These are phyloP conservation scores for Diaporthe citrichinensis DNA, from an alignment of 2,329 filamentous ascomycete genomes.

Conservation along the genomic window DNA sequence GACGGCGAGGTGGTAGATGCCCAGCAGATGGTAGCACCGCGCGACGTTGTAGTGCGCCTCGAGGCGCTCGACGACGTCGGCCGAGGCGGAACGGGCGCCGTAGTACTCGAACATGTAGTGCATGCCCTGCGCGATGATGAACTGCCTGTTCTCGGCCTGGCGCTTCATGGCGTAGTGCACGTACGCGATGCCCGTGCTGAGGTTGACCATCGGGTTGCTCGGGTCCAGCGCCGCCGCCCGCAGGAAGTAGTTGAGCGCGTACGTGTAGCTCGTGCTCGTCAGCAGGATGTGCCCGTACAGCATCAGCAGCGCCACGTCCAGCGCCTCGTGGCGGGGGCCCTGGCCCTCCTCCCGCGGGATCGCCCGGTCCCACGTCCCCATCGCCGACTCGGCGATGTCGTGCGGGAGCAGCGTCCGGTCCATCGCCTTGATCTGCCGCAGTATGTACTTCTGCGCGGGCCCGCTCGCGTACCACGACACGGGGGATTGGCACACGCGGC, in stretches of 20 bases:
- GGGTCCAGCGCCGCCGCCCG: constrained; percentile 82
- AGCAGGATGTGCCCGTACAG: constrained; percentile 93
- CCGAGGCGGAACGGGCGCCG: constrained; percentile 62
- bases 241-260: constrained; percentile 86
- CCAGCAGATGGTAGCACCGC: constrained; percentile 81
- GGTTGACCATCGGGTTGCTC: constrained; percentile 81
- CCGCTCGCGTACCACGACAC: constrained; percentile 84
- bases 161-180: constrained; percentile 91
- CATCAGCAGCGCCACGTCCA: constrained; percentile 87
- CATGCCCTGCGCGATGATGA: constrained; percentile 87
- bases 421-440: constrained; percentile 91
- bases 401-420: constrained; percentile 76
- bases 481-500: constrained; percentile 80
- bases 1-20: constrained; percentile 79
- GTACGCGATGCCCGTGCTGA: constrained; percentile 87
- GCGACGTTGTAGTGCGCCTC: constrained; percentile 89
- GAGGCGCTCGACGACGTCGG: constrained; percentile 64
- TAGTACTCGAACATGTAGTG: constrained; percentile 85
- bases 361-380: constrained; percentile 45
- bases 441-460: constrained; percentile 89
- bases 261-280: constrained; percentile 84
- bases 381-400: constrained; percentile 59
- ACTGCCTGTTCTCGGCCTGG: constrained; percentile 91
- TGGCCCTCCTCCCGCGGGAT: constrained; percentile 49
- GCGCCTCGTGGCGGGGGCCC: constrained; percentile 47